Base-by-base conservation (phyloP, 257 asterid genomes). In the Solanum corneliomulleri region DNA sequence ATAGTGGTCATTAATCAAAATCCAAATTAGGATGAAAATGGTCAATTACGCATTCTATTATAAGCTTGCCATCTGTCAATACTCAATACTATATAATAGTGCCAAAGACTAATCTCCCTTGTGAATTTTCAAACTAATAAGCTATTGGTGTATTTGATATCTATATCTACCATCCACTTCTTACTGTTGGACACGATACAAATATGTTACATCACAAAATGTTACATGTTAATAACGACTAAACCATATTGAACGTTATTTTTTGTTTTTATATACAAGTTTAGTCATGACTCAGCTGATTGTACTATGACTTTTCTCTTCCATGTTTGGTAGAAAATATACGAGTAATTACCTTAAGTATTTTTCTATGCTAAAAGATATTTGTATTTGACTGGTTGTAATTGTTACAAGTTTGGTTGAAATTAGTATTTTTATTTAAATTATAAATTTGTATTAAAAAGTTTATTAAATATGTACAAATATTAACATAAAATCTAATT, bases 381-480 rank as follows among this genome's bases (percentile, higher is more conserved):
- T 52, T 52, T 52, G 62, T 10, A 21, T 2, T 52, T 52, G 62
- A 52, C 9, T 52, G 10, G 62, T 52, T 52, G 62, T 52, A 52
- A 52, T 16, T 0, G 23, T 1, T 52, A 52, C 9, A 6, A 16
- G 7, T 52, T 52, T 0, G 11, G 0, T 52, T 6, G 11, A 18
- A 52, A 16, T 52, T 0, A 52, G 4, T 52, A 52, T 6, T 6
- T 16, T 52, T 52, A 52, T 16, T 52, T 52, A 52, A 52, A 52
- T 52, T 16, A 52, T 16, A 52, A 6, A 52, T 52, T 52, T 16
- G 0, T 52, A 16, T 52, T 52, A 6, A 52, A 1, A 7, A 52
- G 0, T 52, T 52, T 52, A 52, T 52, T 18, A 52, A 52, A 52
- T 52, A 52, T 52, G 21, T 20, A 49, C 0, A 49, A 5, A 49